Evolutionary conservation across 192 early-diverging fungal genomes (phyloP).

Genomic region (Coemansia sp.): DNA sequence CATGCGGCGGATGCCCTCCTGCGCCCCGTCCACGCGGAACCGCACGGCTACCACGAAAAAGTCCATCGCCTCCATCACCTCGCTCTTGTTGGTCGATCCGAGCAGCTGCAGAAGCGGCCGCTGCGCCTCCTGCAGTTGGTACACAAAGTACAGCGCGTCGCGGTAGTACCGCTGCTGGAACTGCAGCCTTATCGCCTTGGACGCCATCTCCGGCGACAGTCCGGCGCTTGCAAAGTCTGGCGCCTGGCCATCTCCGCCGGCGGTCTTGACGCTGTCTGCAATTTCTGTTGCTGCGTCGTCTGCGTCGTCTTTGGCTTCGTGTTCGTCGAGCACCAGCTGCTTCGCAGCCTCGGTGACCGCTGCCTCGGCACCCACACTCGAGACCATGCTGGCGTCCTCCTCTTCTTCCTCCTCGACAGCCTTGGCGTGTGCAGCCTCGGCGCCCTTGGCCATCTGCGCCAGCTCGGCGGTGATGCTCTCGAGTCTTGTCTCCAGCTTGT

Average conservation of each 20-base stretch:
- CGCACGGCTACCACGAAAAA: conserved; percentile 86
- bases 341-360: neutral
- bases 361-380: conserved; percentile 18
- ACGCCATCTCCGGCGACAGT: conserved; percentile 55
- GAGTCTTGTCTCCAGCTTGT: conserved; percentile 68
- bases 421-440: conserved; percentile 25
- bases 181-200: conserved; percentile 56
- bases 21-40: conserved; percentile 81
- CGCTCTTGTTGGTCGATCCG: conserved; percentile 84
- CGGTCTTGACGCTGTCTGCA: conserved; percentile 33
- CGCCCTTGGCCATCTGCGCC: conserved; percentile 56
- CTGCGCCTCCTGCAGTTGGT: conserved; percentile 75
- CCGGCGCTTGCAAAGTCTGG: conserved; percentile 39
- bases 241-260: conserved; percentile 17
- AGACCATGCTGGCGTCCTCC: conserved; percentile 26
- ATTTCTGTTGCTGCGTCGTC: conserved; percentile 21
- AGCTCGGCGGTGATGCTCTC: conserved; percentile 68
- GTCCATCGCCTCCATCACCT: conserved; percentile 95
- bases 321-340: too few species aligned
- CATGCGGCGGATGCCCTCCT: conserved; percentile 89
- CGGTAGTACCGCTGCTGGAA: conserved; percentile 75
- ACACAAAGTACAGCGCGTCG: conserved; percentile 86
- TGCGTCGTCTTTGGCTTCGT: conserved; percentile 11
- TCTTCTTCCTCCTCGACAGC: conserved; percentile 31
- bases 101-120: conserved; percentile 82